A percentile compares a stretch with the other conserved stretches of the same genome.
phyloP scores from a whole-genome alignment of 495 filamentous ascomycete genomes.

The Podospora pseudocomata region DNA sequence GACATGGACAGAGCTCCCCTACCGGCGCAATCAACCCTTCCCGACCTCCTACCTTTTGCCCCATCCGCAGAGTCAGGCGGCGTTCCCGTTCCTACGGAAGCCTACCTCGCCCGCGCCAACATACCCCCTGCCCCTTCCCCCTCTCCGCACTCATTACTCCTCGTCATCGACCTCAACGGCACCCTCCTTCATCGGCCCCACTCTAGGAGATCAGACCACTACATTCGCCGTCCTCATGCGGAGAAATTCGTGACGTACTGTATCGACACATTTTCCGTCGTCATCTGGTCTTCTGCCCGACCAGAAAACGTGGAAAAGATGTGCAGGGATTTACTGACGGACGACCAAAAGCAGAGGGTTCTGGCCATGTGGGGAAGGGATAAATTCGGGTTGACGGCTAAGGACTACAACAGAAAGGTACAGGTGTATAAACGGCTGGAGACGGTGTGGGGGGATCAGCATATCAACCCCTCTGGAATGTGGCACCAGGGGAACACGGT shows the following conservation, averaged over 20 bases:
- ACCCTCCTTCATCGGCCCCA: constrained; percentile 41
- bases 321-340: constrained; percentile 50
- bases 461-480: constrained; percentile 34
- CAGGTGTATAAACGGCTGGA: constrained; percentile 85
- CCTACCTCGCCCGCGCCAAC: constrained; percentile 39
- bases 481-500: constrained; percentile 89
- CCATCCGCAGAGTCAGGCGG: constrained; percentile 48
- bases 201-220: constrained; percentile 44
- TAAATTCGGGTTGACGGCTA: constrained; percentile 58
- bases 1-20: no score
- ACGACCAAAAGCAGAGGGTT: constrained; percentile 41
- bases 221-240: constrained; percentile 60
- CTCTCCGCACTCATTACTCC: constrained; percentile 52
- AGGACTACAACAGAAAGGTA: constrained; percentile 64
- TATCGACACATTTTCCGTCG: constrained; percentile 64
- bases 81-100: constrained; percentile 41
- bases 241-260: constrained; percentile 62
- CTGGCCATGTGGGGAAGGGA: constrained; percentile 79
- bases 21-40: background rate
- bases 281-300: constrained; percentile 87
- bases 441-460: constrained; percentile 60
- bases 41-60: background rate
- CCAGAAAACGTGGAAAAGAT: constrained; percentile 65
- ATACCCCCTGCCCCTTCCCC: constrained; percentile 21
- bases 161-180: constrained; percentile 92